A percentile compares a stretch with the other conserved stretches of the same genome.
phyloP scores from a whole-genome alignment of 2,329 filamentous ascomycete species.

The Colletotrichum zoysiae region DNA sequence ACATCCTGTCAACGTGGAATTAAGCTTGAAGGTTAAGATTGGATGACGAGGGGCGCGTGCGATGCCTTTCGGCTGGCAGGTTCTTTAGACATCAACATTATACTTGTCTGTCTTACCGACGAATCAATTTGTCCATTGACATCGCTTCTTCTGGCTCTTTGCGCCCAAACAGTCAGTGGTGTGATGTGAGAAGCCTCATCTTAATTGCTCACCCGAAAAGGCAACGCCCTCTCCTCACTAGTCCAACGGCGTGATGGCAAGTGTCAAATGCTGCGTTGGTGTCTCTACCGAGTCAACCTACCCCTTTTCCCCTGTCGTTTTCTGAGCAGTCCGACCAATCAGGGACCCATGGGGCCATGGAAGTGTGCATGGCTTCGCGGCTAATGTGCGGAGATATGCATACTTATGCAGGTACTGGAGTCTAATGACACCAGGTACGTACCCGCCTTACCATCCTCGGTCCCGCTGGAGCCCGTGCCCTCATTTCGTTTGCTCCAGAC shows the following conservation, averaged over 20 bases:
- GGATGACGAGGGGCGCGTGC: conserved; percentile 36
- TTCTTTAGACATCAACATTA: conserved; percentile 16
- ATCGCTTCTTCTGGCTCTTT: not conserved
- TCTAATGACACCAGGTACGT: not conserved
- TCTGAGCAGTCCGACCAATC: not conserved
- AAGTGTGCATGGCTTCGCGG: conserved; percentile 29
- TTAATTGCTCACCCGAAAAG: conserved; percentile 17
- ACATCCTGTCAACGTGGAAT: conserved; percentile 26
- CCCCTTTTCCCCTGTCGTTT: not conserved
- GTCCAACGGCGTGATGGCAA: conserved; percentile 4
- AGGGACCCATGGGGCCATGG: not conserved
- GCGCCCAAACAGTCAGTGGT: conserved; percentile 14
- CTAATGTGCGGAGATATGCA: conserved; percentile 26
- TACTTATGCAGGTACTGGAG: conserved; percentile 39
- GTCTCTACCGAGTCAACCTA: not conserved
- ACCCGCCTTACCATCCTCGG: not conserved
- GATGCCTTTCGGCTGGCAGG: conserved; percentile 28
- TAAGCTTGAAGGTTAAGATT: conserved; percentile 41
- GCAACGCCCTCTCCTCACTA: conserved; percentile 14
- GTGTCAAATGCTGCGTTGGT: not conserved
- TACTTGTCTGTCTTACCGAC: not conserved
- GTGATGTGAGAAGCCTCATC: conserved; percentile 24
- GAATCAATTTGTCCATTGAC: conserved; percentile 19
- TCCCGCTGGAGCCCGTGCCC: conserved; percentile 16
- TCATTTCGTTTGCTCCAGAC: conserved; percentile 38